A percentile compares a stretch with the other conserved stretches of the same genome.
phyloP scores from a whole-genome alignment of 2,329 filamentous ascomycete species.

The Thielaviopsis populi region DNA sequence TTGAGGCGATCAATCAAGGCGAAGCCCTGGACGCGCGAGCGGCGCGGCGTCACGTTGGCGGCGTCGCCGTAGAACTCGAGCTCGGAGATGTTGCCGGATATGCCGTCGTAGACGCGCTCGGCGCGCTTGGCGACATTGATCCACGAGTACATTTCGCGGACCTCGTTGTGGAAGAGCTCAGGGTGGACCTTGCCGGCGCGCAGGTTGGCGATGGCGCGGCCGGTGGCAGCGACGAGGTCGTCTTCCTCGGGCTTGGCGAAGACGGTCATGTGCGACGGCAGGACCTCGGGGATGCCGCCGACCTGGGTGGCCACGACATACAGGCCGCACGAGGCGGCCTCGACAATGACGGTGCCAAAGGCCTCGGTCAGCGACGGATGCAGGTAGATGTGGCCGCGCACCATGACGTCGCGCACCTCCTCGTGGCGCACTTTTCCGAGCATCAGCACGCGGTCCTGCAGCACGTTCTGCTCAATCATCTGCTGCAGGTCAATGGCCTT shows the following conservation, averaged over 20 bases:
- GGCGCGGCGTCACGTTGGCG: conserved; percentile 50
- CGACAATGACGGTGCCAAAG: conserved; percentile 94
- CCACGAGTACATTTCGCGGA: conserved; percentile 98
- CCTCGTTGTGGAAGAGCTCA: conserved; percentile 89
- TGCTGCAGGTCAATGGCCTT: conserved; percentile 97
- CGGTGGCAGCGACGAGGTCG: conserved; percentile 78
- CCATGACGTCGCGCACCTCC: conserved; percentile 94
- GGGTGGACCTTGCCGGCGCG: conserved; percentile 77
- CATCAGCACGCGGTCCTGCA: conserved; percentile 88
- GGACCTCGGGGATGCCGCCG: conserved; percentile 88
- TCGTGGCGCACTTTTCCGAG: conserved; percentile 87
- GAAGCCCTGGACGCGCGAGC: conserved; percentile 64
- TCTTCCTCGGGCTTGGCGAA: conserved; percentile 96
- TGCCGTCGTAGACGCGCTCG: conserved; percentile 87
- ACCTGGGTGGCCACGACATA: conserved; percentile 96
- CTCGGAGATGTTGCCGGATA: conserved; percentile 71
- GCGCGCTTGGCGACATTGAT: conserved; percentile 86
- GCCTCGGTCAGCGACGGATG: conserved; percentile 92
- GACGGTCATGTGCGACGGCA: conserved; percentile 91
- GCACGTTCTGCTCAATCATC: conserved; percentile 87
- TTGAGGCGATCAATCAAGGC: conserved; percentile 90
- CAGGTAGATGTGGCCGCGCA: conserved; percentile 88
- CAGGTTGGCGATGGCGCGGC: conserved; percentile 72
- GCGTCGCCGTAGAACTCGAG: conserved; percentile 56
- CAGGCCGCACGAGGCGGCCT: conserved; percentile 86